These are phyloP conservation scores for Albizia julibrissin DNA, from an alignment of 306 rosid species.

Conservation along the genomic window DNA sequence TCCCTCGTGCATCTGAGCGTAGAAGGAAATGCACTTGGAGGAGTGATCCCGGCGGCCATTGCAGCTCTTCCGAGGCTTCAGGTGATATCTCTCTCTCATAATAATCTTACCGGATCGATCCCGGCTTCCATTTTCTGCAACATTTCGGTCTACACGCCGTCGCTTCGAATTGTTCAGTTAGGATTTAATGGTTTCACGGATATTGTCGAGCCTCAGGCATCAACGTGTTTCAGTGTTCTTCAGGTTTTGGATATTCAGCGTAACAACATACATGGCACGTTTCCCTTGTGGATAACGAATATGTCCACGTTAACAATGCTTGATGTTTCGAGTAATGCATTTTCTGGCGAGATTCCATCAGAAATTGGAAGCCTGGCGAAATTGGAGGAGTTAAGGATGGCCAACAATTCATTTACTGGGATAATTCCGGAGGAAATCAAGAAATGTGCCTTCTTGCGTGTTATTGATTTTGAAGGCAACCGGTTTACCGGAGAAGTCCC, in stretches of 20 bases:
- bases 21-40: slow-evolving; percentile 73
- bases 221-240: slow-evolving; percentile 64
- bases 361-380: slow-evolving; percentile 52
- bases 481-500: slow-evolving; percentile 64
- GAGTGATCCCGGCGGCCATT: slow-evolving; percentile 84
- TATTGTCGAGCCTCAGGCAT: slow-evolving; percentile 51
- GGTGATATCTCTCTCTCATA: slow-evolving; percentile 74
- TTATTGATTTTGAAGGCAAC: slow-evolving; percentile 78
- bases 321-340: slow-evolving; percentile 69
- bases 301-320: slow-evolving; percentile 53
- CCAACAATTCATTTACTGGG: slow-evolving; percentile 71
- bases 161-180: slow-evolving; percentile 75
- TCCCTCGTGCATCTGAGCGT: slow-evolving; percentile 81
- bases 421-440: slow-evolving; percentile 66
- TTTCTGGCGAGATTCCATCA: slow-evolving; percentile 65
- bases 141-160: slow-evolving; percentile 59
- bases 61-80: slow-evolving; percentile 78
- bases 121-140: slow-evolving; percentile 82
- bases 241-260: slow-evolving; percentile 75
- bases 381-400: slow-evolving; percentile 67
- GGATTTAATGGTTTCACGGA: slow-evolving; percentile 83
- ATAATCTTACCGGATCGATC: slow-evolving; percentile 72
- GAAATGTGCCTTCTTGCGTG: slow-evolving; percentile 58
- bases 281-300: slow-evolving; percentile 76
- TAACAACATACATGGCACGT: slow-evolving; percentile 59